A percentile compares a stretch with the other conserved stretches of the same genome.
Conservation (phyloP, 2,329 filamentous ascomycete species). For the Chlorencoelia australis region DNA sequence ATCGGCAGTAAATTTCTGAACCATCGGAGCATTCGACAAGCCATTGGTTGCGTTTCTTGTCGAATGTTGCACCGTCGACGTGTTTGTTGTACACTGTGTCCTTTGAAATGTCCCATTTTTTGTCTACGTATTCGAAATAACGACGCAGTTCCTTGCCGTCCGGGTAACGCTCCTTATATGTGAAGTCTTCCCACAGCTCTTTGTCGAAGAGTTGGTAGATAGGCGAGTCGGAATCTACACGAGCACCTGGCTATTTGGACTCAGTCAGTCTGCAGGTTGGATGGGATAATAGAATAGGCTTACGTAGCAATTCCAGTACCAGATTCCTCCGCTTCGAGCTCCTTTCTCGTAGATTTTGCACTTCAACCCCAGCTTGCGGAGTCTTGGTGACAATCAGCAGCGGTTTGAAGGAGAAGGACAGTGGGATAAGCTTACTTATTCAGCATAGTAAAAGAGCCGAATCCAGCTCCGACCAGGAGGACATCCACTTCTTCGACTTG, state of each 20-base stretch:
- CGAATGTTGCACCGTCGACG: constrained; percentile 32
- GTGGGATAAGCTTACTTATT: constrained; percentile 29
- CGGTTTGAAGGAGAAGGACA: constrained; percentile 14
- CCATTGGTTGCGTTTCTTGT: constrained; percentile 30
- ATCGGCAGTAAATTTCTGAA: constrained; percentile 13
- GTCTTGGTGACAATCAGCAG: constrained; percentile 25
- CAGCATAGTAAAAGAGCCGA: constrained; percentile 22
- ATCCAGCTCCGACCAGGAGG: constrained; percentile 23
- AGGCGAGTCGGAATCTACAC: constrained; percentile 33
- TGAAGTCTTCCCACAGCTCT: constrained; percentile 41
- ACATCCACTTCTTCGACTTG: constrained; percentile 28
- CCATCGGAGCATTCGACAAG: constrained; percentile 31
- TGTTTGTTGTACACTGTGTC: constrained; percentile 28
- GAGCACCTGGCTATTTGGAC: constrained; percentile 32
- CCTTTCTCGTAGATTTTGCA: constrained; percentile 43
- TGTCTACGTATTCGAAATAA: constrained; percentile 52
- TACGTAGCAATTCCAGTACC: constrained; percentile 33
- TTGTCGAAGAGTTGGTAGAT: constrained; percentile 36
- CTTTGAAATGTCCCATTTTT: constrained; percentile 43
- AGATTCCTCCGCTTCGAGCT: constrained; percentile 40
- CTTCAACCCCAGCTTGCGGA: constrained; percentile 36
- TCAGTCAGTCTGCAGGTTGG: not conserved
- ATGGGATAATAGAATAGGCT: not conserved
- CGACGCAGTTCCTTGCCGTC: constrained; percentile 39
- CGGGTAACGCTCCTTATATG: constrained; percentile 44